Conservation (phyloP, 345 rosid species). For the Gossypium raimondii region DNA sequence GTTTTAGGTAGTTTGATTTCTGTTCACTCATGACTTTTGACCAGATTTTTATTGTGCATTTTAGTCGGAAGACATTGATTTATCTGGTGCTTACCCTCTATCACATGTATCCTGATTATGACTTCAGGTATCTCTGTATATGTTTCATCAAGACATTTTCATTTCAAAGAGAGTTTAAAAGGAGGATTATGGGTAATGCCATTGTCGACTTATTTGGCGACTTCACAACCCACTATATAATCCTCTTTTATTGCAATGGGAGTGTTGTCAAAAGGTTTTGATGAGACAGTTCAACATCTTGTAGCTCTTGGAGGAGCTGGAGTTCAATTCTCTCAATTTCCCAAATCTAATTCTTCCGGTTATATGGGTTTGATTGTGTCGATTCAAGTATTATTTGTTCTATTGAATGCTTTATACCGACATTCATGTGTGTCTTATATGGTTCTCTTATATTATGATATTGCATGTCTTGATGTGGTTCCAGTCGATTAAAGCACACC, state of each 20-base stretch:
- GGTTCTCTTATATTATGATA: constrained; percentile 30
- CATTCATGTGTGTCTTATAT: background rate
- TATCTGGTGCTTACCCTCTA: constrained; percentile 88
- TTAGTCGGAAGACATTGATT: constrained; percentile 94
- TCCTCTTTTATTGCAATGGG: constrained; percentile 61
- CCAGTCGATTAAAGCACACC: no score
- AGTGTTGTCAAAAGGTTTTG: constrained; percentile 99
- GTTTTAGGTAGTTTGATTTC: constrained; percentile 1
- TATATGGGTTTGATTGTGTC: constrained; percentile 9
- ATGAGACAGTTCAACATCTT: constrained; percentile 81
- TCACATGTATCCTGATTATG: constrained; percentile 93
- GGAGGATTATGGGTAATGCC: constrained; percentile 98
- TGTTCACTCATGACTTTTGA: constrained; percentile 18
- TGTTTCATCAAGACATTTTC: background rate
- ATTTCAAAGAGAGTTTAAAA: constrained; percentile 22
- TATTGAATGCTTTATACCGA: no score
- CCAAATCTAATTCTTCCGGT: constrained; percentile 35
- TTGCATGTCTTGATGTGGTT: constrained; percentile 22
- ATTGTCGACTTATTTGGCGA: constrained; percentile 91
- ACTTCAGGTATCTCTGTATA: constrained; percentile 76
- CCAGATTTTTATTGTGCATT: constrained; percentile 26
- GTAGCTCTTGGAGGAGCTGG: constrained; percentile 87
- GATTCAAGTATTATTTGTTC: no score
- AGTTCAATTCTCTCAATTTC: constrained; percentile 99
- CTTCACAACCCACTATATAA: constrained; percentile 83